These are phyloP conservation scores for Durusdinium trenchii DNA, from an alignment of 73 alveolate genomes.

Conservation along the genomic window DNA sequence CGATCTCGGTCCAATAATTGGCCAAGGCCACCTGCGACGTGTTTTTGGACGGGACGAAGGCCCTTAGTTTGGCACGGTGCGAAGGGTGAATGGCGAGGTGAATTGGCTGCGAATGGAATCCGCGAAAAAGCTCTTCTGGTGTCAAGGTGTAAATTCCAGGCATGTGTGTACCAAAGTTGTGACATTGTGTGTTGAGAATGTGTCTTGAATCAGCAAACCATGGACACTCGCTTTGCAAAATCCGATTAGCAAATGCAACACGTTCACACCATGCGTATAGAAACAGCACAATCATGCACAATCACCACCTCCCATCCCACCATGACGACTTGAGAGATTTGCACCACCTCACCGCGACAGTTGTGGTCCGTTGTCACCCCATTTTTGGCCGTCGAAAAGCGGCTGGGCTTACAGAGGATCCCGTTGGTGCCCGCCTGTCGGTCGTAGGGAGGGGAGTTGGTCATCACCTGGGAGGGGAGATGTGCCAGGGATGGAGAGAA, in stretches of 20 bases:
- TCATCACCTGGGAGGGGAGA: not conserved
- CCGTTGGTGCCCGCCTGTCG: not conserved
- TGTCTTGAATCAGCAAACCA: too few species aligned
- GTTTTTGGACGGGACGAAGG: not conserved
- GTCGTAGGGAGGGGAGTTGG: constrained; percentile 50
- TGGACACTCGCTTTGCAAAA: too few species aligned
- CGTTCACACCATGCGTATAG: too few species aligned
- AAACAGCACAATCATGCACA: too few species aligned
- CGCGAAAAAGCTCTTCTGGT: not conserved
- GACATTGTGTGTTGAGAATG: too few species aligned
- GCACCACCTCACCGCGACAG: too few species aligned
- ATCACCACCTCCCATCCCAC: too few species aligned
- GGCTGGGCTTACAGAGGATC: not conserved
- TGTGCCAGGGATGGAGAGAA: not conserved
- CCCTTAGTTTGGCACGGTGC: not conserved
- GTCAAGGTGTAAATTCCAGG: not conserved
- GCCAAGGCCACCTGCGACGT: not conserved
- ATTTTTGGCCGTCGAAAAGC: too few species aligned
- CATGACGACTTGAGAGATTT: too few species aligned
- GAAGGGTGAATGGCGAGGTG: not conserved
- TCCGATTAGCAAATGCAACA: too few species aligned
- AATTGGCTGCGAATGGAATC: not conserved
- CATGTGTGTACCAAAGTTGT: too few species aligned
- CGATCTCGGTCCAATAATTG: not conserved
- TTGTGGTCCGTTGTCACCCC: too few species aligned